Evolutionary conservation across 768 basidiomycete genomes (phyloP), one percentile per base, ranked within the genome.

Genomic region (Obba rivulosa): DNA sequence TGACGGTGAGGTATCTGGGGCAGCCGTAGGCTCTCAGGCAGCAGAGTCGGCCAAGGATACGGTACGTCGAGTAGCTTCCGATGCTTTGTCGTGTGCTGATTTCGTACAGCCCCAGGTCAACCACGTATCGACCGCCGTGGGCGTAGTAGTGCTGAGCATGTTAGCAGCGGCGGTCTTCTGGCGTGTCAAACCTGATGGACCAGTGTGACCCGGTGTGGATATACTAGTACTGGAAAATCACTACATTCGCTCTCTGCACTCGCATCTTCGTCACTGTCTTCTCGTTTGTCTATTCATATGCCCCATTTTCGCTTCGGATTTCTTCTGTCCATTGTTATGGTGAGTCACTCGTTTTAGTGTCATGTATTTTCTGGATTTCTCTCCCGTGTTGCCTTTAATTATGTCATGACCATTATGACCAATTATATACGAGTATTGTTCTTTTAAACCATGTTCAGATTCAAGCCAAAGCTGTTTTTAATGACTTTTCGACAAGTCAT

Each of bases 131-230:
- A 74, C 83, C 2, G 83, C 80, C 4, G 64, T 84, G 3, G 84
- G 84, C 4, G 78, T 87, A 8, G 61, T 86, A 16, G 73, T 88
- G 3, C 64, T 88, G 23, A 73, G 81, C 43, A 76, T 85, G 8
- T 83, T 82, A 3, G 83, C 86, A 2, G 83, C 78, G 11, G 85
- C 84, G 7, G 85, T 88, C 43, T 66, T 85, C 57, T 87, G 84
- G 83, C 75, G 81, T 53, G 80, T 85, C 23, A 80, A 79, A 51
- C 69, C 70, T 28, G 72, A 74, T 24, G 49, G 55, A 22, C 42
- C 58, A 17, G 47, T 50, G 49, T 58, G 51, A 54, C 36, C 7
- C 4, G 45, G 25, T 17, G 7, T 23, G 31, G n/a, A 41, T 28
- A 13, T 28, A 23, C 20, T 39, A 23, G 42, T 23, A 35, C 46